Conservation (phyloP, 345 rosid genomes). For the Mercurialis annua region DNA sequence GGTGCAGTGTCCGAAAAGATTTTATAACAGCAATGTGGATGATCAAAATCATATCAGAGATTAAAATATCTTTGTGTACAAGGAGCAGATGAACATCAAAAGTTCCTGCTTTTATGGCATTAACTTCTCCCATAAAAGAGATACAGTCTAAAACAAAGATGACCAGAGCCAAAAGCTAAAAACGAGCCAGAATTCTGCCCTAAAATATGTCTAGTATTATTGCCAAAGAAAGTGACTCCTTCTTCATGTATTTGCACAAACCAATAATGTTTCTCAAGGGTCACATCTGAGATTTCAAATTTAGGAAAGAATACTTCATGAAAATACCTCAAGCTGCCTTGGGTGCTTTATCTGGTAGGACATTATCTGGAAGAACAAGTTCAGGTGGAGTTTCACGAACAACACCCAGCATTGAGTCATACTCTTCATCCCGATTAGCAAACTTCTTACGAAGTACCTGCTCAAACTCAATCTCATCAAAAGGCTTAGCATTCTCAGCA, state of each 20-base stretch:
- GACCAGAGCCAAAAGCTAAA: conserved; percentile 14
- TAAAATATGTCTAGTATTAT: conserved; percentile 39
- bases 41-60: conserved; percentile 14
- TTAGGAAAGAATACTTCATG: conserved; percentile 22
- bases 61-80: conserved; percentile 16
- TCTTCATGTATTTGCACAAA: conserved; percentile 31
- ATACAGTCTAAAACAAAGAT: conserved; percentile 13
- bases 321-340: conserved; percentile 32
- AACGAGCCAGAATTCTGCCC: conserved; percentile 24
- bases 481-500: conserved; percentile 75
- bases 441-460: conserved; percentile 79
- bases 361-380: too few species aligned
- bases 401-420: conserved; percentile 83
- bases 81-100: conserved; percentile 20
- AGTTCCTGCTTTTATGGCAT: conserved; percentile 26
- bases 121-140: conserved; percentile 8
- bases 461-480: conserved; percentile 82
- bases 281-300: conserved; percentile 25
- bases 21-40: conserved; percentile 2
- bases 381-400: conserved; percentile 77
- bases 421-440: conserved; percentile 66
- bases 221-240: conserved; percentile 37
- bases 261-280: conserved; percentile 31
- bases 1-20: not conserved
- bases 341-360: conserved; percentile 45